Evolutionary conservation across 106 monocot species (phyloP), one percentile per base, ranked within the genome.

Genomic region (Xerophyta viscosa): DNA sequence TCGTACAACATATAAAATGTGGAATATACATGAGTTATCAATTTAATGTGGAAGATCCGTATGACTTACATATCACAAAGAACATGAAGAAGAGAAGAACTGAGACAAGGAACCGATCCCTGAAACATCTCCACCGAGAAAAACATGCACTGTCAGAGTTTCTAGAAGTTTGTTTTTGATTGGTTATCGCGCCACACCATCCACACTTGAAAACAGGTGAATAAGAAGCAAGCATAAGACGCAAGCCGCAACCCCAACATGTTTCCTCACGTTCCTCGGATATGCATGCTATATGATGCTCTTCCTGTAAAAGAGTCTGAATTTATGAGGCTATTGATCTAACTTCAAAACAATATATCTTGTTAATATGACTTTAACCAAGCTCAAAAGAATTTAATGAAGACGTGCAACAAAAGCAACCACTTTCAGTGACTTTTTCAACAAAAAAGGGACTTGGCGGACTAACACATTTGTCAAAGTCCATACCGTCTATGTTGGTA

Each of bases 161-260:
- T 56, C 77, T 77, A 9, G 37, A 31, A 37, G 27, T 66, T 48
- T 66, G 44, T 23, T 63, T 70, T 23, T 46, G 65, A 44, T 77
- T 58, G 11, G 93, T 81, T 70, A 94, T 81, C 15, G 93, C 88
- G 36, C 93, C 93, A 59, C 93, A 94, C 87, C 88, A 94, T 54
- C 87, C 87, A 71, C 93, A 94, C 69, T 88, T 87, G 57, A 84
- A 93, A 51, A 80, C 45, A 49, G 77, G 77, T 29, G 76, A 69
- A 75, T 75, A 75, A 27, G 75, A 63, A 56, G 66, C 43, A 48
- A 93, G 80, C 58, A 80, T 19, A 60, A 94, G 80, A 20, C 69
- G 77, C 50, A 84, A 69, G 1, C 93, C 88, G 64, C 93, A 94
- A 15, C 88, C 88, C 88, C 93, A 94, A 58, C 93, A 94, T 14